Percentiles rank a stretch among this genome's conserved stretches.
Evolutionary conservation across 345 rosid genomes (phyloP).

Genomic region (Erysimum cheiranthoides): DNA sequence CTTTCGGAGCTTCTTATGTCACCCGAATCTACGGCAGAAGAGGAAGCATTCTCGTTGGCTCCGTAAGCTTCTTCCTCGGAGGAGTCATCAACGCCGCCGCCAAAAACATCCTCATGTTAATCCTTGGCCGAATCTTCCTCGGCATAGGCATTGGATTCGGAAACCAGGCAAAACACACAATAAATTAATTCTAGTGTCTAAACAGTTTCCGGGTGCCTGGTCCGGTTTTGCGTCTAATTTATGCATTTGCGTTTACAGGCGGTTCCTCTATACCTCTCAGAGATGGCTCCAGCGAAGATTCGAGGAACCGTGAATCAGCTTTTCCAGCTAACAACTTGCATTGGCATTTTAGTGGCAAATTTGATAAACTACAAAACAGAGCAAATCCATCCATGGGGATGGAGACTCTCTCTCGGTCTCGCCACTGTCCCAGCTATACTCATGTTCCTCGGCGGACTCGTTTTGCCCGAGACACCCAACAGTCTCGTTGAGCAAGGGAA

Average conservation of each 20-base stretch:
- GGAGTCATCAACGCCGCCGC: conserved; percentile 76
- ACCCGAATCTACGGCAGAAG: conserved; percentile 71
- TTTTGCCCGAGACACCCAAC: conserved; percentile 80
- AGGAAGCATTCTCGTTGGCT: conserved; percentile 76
- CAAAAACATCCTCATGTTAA: conserved; percentile 65
- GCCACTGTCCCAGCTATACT: conserved; percentile 68
- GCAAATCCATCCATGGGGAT: conserved; percentile 87
- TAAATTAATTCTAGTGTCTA: neutral
- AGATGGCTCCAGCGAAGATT: conserved; percentile 89
- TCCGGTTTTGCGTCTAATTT: neutral
- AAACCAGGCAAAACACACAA: conserved; percentile 61
- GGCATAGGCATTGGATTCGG: conserved; percentile 89
- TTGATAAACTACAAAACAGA: conserved; percentile 72
- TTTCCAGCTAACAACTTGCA: conserved; percentile 84
- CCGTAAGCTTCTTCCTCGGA: conserved; percentile 80
- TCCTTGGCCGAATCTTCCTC: conserved; percentile 72
- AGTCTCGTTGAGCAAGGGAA: conserved; percentile 84
- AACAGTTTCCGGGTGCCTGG: neutral
- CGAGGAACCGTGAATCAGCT: conserved; percentile 83
- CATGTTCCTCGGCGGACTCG: conserved; percentile 73
- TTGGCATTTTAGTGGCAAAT: conserved; percentile 79
- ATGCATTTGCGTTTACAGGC: conserved; percentile 54
- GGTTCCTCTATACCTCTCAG: conserved; percentile 84
- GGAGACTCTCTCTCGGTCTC: conserved; percentile 81
- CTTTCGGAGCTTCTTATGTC: conserved; percentile 76